Conservation (phyloP, 2,329 filamentous ascomycete genomes). For the Ilyonectria destructans region DNA sequence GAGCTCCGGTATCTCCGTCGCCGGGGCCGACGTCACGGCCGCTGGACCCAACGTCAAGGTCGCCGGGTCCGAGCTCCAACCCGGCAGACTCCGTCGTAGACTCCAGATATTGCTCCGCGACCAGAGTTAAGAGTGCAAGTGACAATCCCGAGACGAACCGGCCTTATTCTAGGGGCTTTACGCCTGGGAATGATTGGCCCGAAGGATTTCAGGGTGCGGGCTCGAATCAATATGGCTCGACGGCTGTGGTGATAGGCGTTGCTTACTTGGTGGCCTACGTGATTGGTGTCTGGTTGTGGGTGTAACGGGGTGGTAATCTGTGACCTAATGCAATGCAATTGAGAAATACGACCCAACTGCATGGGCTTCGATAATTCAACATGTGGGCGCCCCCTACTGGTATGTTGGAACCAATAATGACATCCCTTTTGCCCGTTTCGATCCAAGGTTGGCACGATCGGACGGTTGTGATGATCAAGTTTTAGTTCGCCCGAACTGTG, state of each 20-base stretch:
- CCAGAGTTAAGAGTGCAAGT: not conserved
- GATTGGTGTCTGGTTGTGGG: not conserved
- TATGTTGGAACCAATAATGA: not conserved
- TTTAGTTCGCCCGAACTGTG: not conserved
- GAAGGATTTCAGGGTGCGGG: not conserved
- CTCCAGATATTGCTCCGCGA: not conserved
- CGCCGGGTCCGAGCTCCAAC: not conserved
- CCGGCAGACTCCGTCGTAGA: not conserved
- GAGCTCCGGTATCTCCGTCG: not conserved
- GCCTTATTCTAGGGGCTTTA: not conserved
- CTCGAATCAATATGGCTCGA: not conserved
- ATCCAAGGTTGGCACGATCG: too few species aligned
- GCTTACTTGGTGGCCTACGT: not conserved
- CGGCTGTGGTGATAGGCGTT: not conserved
- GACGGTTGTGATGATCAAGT: too few species aligned
- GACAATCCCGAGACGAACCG: not conserved
- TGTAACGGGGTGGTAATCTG: not conserved
- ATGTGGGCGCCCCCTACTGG: not conserved
- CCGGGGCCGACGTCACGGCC: not conserved
- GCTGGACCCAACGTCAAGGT: too few species aligned
- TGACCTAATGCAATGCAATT: not conserved
- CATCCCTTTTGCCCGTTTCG: not conserved
- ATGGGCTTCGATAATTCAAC: not conserved
- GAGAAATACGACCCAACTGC: not conserved
- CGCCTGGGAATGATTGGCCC: constrained; percentile 7